Evolutionary conservation across 495 filamentous ascomycete species (phyloP), one percentile per base, ranked within the genome.

Genomic region (Penicillium atrosanguineum): DNA sequence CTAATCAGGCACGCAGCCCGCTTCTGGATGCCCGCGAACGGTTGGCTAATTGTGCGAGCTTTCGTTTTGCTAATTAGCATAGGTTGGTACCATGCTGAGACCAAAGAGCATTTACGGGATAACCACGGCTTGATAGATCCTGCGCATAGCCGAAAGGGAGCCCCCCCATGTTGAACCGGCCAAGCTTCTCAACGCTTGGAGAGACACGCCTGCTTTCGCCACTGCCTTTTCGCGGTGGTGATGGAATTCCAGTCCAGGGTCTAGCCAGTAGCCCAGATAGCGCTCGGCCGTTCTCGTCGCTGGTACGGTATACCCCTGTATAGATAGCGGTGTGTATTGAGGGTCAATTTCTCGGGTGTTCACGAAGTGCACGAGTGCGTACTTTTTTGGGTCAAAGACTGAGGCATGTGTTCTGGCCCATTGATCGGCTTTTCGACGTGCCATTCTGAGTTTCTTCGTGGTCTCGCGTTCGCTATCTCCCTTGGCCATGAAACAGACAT

Each of bases 321-420:
- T 38, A 21, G 20, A 14, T 29, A 51, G 25, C 14, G 39, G 16
- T 3, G 40, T 43, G 48, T 43, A 44, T 34, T 51, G 12, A 7
- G 12, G 26, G 39, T 44, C 38, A n/a, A 44, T 21, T 14, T 36
- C 48, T 37, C 28, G 50, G 18, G 8, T 43, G 51, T 57, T 54
- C 9, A 46, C 43, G 36, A 61, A 57, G 26, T 62, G 48, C 18
- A 62, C 43, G 0, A 60, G 53, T 39, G 46, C 49, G 25, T 56
- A 57, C 15, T 60, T 28, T 28, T 28, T 28, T 28, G 26, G 26
- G 7, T 28, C 26, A 28, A 28, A 28, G 26, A 28, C 26, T 4
- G 26, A 28, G 26, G 26, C 26, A 28, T 28, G 26, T 7, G 26
- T 28, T 28, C 26, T 28, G 26, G 26, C 26, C 26, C 26, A 28